phyloP scores from a whole-genome alignment of 2,329 filamentous ascomycete genomes.

The Shiraia sp. region DNA sequence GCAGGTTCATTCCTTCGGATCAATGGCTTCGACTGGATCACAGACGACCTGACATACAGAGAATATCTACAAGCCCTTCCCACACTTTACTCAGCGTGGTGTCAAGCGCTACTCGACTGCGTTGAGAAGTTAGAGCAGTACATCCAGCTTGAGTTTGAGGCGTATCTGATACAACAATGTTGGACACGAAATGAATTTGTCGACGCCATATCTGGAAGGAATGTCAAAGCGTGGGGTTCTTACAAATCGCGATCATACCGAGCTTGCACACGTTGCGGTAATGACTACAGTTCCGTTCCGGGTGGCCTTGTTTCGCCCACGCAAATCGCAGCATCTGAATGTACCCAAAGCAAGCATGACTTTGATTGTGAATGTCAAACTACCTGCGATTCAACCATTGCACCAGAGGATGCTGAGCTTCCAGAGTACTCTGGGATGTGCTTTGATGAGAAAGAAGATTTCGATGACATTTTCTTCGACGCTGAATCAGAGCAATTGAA shows the following conservation, averaged over 20 bases:
- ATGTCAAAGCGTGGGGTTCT: not conserved
- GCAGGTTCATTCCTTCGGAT: constrained; percentile 17
- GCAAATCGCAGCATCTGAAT: constrained; percentile 12
- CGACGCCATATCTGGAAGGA: not conserved
- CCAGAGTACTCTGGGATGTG: not conserved
- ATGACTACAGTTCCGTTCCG: constrained; percentile 3
- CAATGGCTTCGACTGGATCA: constrained; percentile 18
- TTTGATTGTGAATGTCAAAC: constrained; percentile 8
- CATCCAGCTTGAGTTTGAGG: constrained; percentile 6
- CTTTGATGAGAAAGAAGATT: not conserved
- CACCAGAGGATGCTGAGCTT: not conserved
- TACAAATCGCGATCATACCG: not conserved
- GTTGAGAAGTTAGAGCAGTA: constrained; percentile 9
- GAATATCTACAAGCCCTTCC: constrained; percentile 12
- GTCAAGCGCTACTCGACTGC: constrained; percentile 7
- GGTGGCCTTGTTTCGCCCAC: constrained; percentile 11
- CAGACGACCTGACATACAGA: constrained; percentile 10
- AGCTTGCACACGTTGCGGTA: constrained; percentile 6
- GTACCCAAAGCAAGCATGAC: constrained; percentile 5
- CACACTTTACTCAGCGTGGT: constrained; percentile 17
- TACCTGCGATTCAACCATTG: not conserved
- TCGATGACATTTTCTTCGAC: constrained; percentile 5
- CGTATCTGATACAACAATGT: constrained; percentile 1
- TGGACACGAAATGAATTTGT: constrained; percentile 3
- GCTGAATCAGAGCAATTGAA: constrained; percentile 2